A percentile compares a stretch with the other conserved stretches of the same genome.
Conservation (phyloP, 352 stramenopile species). For the Elongisporangium prolatum region DNA sequence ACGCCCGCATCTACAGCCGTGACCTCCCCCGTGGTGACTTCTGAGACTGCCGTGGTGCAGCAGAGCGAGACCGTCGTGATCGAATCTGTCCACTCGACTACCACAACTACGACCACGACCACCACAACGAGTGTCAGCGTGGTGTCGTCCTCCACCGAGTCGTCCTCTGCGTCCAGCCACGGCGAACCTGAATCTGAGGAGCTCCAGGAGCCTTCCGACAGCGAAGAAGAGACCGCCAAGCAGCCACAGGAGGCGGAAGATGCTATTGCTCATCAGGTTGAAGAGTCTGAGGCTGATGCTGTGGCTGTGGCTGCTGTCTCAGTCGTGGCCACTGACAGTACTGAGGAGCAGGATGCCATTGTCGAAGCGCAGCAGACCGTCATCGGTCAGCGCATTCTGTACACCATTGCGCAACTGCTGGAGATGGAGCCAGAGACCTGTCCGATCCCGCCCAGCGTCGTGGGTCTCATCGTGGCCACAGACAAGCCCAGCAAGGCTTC, state of each 20-base stretch:
- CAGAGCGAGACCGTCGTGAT: conserved; percentile 1
- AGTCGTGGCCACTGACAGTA: conserved; percentile 1
- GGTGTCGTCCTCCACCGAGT: conserved; percentile 8
- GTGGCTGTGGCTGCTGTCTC: not conserved
- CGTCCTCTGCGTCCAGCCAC: conserved; percentile 21
- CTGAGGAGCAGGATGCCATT: conserved; percentile 16
- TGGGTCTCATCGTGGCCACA: conserved; percentile 37
- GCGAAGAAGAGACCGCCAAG: conserved; percentile 12
- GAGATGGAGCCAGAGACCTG: conserved; percentile 62
- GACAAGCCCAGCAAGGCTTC: conserved; percentile 50
- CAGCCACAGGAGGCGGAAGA: conserved; percentile 15
- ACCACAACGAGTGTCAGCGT: conserved; percentile 5
- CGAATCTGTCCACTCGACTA: conserved; percentile 1
- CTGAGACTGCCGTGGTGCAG: conserved; percentile 14
- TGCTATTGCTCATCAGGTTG: not conserved
- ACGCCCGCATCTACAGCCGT: conserved; percentile 19
- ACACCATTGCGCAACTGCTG: conserved; percentile 72
- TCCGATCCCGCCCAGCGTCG: conserved; percentile 43
- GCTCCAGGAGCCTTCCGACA: conserved; percentile 9
- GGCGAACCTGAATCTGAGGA: conserved; percentile 34
- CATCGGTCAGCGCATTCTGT: conserved; percentile 58
- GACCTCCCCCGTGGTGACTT: conserved; percentile 12
- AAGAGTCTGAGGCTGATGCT: not conserved
- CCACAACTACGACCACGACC: conserved; percentile 7
- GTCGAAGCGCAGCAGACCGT: conserved; percentile 31